A percentile compares a stretch with the other conserved stretches of the same genome.
phyloP scores from a whole-genome alignment of 2,329 filamentous ascomycete species.

The Corniculantispora saksenae region DNA sequence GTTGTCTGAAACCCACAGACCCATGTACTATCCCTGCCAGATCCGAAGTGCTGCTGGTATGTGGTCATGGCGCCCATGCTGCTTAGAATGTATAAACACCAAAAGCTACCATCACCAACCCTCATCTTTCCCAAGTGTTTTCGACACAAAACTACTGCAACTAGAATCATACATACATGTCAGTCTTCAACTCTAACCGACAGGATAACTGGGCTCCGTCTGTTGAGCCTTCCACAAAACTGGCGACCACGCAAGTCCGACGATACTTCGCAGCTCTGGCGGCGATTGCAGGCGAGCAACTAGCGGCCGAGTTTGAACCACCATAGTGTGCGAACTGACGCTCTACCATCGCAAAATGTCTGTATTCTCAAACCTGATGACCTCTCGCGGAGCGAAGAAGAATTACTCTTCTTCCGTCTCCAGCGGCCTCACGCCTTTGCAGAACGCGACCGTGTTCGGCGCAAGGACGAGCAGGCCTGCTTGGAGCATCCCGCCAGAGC shows the following conservation, averaged over 20 bases:
- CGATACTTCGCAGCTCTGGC: slow-evolving; percentile 20
- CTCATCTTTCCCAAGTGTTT: not conserved
- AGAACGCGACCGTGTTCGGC: not conserved
- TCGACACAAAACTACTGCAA: not conserved
- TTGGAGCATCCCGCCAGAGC: slow-evolving; percentile 14
- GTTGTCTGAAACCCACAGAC: not conserved
- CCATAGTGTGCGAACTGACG: slow-evolving; percentile 8
- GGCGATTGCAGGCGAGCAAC: slow-evolving; percentile 15
- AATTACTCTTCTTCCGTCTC: not conserved
- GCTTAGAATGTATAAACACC: slow-evolving; percentile 1
- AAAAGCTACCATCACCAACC: not conserved
- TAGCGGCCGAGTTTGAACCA: slow-evolving; percentile 18
- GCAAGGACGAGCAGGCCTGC: not conserved
- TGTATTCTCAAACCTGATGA: not conserved
- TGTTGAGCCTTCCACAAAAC: slow-evolving; percentile 18
- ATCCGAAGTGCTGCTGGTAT: not conserved
- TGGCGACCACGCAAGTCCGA: slow-evolving; percentile 15
- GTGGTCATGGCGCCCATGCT: not conserved
- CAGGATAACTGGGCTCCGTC: slow-evolving; percentile 12
- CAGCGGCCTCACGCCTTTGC: slow-evolving; percentile 4
- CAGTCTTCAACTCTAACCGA: not conserved
- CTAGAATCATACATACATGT: slow-evolving; percentile 6
- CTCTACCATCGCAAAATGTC: not conserved
- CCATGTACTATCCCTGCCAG: not conserved
- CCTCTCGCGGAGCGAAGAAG: slow-evolving; percentile 4